Conservation (phyloP, 2,329 filamentous ascomycete species). For the Paecilomyces sp. region DNA sequence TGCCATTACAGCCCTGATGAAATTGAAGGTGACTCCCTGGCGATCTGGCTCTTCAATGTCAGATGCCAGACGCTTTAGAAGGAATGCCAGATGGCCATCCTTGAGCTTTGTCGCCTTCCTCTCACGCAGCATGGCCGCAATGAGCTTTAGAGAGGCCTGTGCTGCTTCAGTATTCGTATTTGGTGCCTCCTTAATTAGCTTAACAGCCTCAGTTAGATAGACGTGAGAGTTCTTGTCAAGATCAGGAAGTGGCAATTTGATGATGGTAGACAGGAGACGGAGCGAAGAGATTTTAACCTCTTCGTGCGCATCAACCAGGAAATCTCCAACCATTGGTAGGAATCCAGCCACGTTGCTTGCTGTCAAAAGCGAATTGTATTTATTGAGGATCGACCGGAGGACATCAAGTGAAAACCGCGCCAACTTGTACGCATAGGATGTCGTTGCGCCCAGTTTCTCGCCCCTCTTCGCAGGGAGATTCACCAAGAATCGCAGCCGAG, state of each 20-base stretch:
- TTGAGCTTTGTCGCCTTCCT: constrained; percentile 68
- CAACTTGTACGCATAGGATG: constrained; percentile 80
- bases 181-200: constrained; percentile 66
- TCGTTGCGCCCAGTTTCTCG: constrained; percentile 62
- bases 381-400: constrained; percentile 75
- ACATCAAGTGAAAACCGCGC: constrained; percentile 82
- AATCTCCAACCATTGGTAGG: constrained; percentile 80
- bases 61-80: constrained; percentile 74
- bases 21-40: constrained; percentile 90
- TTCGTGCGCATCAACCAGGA: constrained; percentile 75
- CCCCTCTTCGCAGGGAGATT: constrained; percentile 69
- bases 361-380: constrained; percentile 74
- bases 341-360: constrained; percentile 76
- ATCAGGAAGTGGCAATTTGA: constrained; percentile 70
- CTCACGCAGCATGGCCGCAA: constrained; percentile 79
- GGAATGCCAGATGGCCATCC: constrained; percentile 72
- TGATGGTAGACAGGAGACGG: constrained; percentile 74
- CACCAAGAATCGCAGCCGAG: constrained; percentile 60
- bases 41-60: constrained; percentile 90
- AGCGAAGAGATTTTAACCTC: constrained; percentile 88
- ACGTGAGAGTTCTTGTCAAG: constrained; percentile 66
- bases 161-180: constrained; percentile 76
- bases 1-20: constrained; percentile 78
- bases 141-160: constrained; percentile 81
- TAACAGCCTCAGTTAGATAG: constrained; percentile 78